phyloP scores from a whole-genome alignment of 1,284 basidiomycete genomes.

The Volvariella surrecta region DNA sequence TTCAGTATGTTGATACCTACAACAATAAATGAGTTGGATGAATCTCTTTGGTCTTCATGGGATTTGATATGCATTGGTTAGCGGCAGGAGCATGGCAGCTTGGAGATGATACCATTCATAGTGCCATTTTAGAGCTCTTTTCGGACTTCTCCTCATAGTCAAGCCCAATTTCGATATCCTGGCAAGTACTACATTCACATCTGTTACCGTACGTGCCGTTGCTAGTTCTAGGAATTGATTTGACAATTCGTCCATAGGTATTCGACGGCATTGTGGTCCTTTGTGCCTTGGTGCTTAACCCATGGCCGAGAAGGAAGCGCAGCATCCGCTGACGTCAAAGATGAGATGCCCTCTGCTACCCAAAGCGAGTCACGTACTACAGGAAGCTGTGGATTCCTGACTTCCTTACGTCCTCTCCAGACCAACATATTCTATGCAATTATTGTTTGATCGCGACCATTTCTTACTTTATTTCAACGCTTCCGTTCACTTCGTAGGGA shows the following conservation, averaged over 20 bases:
- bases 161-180: conserved; percentile 57
- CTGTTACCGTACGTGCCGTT: conserved; percentile 41
- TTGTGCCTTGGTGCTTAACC: conserved; percentile 56
- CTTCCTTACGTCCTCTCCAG: neutral
- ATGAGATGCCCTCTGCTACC: too few species aligned
- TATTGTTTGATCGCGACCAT: too few species aligned
- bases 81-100: neutral
- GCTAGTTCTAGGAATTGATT: neutral
- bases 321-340: too few species aligned
- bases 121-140: conserved; percentile 34
- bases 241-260: conserved; percentile 27
- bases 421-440: too few species aligned
- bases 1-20: conserved; percentile 66
- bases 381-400: neutral
- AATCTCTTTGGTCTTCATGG: conserved; percentile 65
- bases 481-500: too few species aligned
- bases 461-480: too few species aligned
- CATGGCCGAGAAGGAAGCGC: conserved; percentile 24
- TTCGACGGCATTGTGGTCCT: conserved; percentile 55
- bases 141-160: conserved; percentile 66
- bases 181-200: conserved; percentile 52
- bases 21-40: conserved; percentile 63
- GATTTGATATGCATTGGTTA: conserved; percentile 69
- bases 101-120: too few species aligned
- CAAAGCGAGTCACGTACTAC: neutral